A percentile compares a stretch with the other conserved stretches of the same genome.
Conservation (phyloP, 129 eudicot species). For the Helianthus tuberosus region DNA sequence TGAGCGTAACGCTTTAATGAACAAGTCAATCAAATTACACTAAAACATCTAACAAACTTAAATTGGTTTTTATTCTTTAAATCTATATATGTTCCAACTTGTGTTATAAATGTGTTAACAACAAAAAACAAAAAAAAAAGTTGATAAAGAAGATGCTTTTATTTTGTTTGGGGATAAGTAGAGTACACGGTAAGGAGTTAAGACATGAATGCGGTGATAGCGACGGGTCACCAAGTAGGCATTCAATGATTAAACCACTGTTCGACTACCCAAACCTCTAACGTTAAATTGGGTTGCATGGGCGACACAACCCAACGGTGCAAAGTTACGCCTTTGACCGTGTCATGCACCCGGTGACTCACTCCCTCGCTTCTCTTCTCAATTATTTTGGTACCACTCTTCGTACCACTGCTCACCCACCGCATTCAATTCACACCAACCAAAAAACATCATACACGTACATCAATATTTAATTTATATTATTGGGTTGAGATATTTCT, state of each 20-base stretch:
- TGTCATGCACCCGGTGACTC: slow-evolving; percentile 2
- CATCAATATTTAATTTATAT: neutral
- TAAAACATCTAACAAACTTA: no score
- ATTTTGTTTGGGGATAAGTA: neutral
- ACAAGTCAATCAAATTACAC: no score
- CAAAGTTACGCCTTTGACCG: slow-evolving; percentile 21
- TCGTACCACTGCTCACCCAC: slow-evolving; percentile 27
- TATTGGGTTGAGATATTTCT: neutral
- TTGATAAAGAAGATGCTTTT: neutral
- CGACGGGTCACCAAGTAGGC: slow-evolving; percentile 14
- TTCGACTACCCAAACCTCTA: neutral
- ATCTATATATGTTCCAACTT: no score
- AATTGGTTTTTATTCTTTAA: no score
- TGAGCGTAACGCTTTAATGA: no score
- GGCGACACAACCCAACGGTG: slow-evolving; percentile 12
- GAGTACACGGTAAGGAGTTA: slow-evolving; percentile 1
- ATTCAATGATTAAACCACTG: slow-evolving; percentile 21
- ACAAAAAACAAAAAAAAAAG: neutral
- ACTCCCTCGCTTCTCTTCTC: neutral
- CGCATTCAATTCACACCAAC: slow-evolving; percentile 13
- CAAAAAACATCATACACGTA: neutral
- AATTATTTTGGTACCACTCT: neutral
- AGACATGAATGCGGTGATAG: slow-evolving; percentile 21
- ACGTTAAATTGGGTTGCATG: slow-evolving; percentile 6
- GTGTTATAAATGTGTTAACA: no score